Conservation (phyloP, 441 rosid genomes). For the Erodium chrysanthum region DNA sequence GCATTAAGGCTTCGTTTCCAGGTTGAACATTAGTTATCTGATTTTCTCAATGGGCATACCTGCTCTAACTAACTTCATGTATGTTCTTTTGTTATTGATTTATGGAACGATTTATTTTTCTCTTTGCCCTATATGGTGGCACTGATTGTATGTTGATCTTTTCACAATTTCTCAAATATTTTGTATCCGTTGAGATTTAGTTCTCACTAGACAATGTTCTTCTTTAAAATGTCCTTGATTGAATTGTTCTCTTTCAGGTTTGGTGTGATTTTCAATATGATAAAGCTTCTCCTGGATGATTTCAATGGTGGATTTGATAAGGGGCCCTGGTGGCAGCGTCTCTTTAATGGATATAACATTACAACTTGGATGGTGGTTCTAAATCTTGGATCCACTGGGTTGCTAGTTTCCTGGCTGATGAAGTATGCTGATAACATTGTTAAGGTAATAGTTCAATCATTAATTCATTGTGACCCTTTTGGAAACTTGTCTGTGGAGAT, state of each 20-base stretch:
- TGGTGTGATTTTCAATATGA: conserved; percentile 78
- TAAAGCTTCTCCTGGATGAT: conserved; percentile 71
- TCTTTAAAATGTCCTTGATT: background rate
- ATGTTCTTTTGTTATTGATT: background rate
- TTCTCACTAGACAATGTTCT: background rate
- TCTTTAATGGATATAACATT: conserved; percentile 59
- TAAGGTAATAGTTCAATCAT: conserved; percentile 34
- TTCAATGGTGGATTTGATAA: conserved; percentile 69
- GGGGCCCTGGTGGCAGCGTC: conserved; percentile 90
- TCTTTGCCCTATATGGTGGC: background rate
- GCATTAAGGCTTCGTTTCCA: conserved; percentile 17
- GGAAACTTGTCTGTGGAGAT: conserved; percentile 2
- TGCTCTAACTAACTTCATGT: background rate
- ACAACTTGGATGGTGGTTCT: conserved; percentile 85
- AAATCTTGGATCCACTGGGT: conserved; percentile 72
- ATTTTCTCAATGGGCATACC: background rate
- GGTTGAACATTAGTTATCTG: background rate
- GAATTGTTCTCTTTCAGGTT: conserved; percentile 37
- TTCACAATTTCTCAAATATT: background rate
- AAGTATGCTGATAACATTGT: conserved; percentile 22
- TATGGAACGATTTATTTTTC: background rate
- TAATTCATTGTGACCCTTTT: background rate
- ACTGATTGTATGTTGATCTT: background rate
- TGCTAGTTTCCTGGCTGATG: conserved; percentile 80
- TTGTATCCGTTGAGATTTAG: background rate